These are phyloP conservation scores for Medicago truncatula DNA, from an alignment of 306 rosid genomes.

Conservation along the genomic window MtrunA17r5.0-ANR NC_053049.1:35514001-35514500, in stretches of 20 bases:
- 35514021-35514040: conserved; percentile 12
- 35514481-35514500: conserved; percentile 91
- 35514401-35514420: conserved; percentile 16
- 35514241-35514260: conserved; percentile 86
- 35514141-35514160: conserved; percentile 97
- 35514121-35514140: conserved; percentile 86
- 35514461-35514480: conserved; percentile 76
- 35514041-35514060: conserved; percentile 16
- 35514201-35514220: conserved; percentile 80
- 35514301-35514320: conserved; percentile 88
- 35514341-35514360: conserved; percentile 29
- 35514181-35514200: conserved; percentile 88
- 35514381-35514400: conserved; percentile 36
- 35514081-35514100: conserved; percentile 89
- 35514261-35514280: conserved; percentile 71
- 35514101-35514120: conserved; percentile 98
- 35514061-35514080: conserved; percentile 55
- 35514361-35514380: not conserved
- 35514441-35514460: conserved; percentile 34
- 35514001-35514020: conserved; percentile 42
- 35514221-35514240: conserved; percentile 82
- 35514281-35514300: conserved; percentile 89
- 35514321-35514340: conserved; percentile 58
- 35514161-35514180: conserved; percentile 79
- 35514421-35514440: conserved; percentile 27